phyloP scores from a whole-genome alignment of 2,329 filamentous ascomycete genomes.

The Ilyonectria sp. region DNA sequence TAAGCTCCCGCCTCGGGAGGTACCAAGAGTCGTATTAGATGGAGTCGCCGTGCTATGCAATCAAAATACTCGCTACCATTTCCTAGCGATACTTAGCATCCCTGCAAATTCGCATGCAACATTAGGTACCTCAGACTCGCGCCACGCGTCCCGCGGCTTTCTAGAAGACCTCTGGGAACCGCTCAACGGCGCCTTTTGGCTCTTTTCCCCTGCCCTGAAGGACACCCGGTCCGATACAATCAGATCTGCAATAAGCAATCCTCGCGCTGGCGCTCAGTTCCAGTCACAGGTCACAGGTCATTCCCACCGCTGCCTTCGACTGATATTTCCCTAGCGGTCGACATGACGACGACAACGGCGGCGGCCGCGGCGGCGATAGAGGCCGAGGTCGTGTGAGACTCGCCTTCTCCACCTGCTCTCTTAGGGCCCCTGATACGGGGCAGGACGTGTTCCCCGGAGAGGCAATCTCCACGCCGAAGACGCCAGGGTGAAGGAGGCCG shows the following conservation, averaged over 20 bases:
- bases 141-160: slow-evolving; percentile 12
- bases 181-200: slow-evolving; percentile 5
- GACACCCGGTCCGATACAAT: background rate
- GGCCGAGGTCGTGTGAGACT: slow-evolving; percentile 15
- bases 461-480: slow-evolving; percentile 11
- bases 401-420: background rate
- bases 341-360: slow-evolving; percentile 25
- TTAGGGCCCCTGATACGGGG: slow-evolving; percentile 16
- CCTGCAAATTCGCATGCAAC: background rate
- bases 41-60: slow-evolving; percentile 14
- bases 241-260: slow-evolving; percentile 5
- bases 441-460: slow-evolving; percentile 18
- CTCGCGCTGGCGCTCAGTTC: background rate
- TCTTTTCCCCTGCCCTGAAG: background rate
- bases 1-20: slow-evolving; percentile 1
- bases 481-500: slow-evolving; percentile 6
- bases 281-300: background rate
- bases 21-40: slow-evolving; percentile 19
- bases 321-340: slow-evolving; percentile 7
- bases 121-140: slow-evolving; percentile 10
- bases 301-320: background rate
- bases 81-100: slow-evolving; percentile 6
- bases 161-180: slow-evolving; percentile 18
- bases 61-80: slow-evolving; percentile 7
- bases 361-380: background rate